Evolutionary conservation across 352 stramenopile genomes (phyloP).

Genomic region (Globisporangium barbulae): DNA sequence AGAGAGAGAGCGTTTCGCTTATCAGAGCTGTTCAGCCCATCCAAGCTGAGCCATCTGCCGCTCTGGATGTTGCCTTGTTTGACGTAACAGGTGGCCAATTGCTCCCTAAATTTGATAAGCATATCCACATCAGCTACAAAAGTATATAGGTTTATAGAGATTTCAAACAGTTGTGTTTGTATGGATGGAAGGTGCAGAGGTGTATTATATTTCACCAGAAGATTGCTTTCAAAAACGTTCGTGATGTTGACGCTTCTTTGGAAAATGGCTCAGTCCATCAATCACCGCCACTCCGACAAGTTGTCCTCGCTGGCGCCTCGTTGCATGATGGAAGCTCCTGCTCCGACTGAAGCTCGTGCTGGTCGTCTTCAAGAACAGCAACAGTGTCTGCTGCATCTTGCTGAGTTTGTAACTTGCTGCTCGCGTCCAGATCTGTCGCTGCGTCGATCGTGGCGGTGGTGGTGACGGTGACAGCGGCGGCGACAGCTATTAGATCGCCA

Average conservation of each 20-base stretch:
- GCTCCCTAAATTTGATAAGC: no score
- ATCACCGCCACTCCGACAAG: background rate
- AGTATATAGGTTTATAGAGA: background rate
- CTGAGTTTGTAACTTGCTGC: conserved; percentile 2
- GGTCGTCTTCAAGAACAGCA: background rate
- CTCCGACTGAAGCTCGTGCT: background rate
- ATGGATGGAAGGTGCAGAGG: background rate
- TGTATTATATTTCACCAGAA: background rate
- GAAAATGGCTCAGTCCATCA: background rate
- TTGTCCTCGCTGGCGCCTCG: background rate
- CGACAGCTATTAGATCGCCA: background rate
- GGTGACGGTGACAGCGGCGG: background rate
- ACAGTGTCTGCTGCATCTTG: background rate
- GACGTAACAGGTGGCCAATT: background rate
- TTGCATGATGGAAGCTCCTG: background rate
- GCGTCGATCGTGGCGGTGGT: background rate
- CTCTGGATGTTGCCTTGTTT: background rate
- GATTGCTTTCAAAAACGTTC: conserved; percentile 4
- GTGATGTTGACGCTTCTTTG: background rate
- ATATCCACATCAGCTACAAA: background rate
- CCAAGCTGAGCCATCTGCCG: conserved; percentile 4
- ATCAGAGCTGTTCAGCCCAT: background rate
- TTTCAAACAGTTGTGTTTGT: background rate
- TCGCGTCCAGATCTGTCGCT: background rate
- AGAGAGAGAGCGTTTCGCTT: conserved; percentile 7